A percentile compares a stretch with the other conserved stretches of the same genome.
Conservation (phyloP, 129 eudicot species). For the Saposhnikovia divaricata region DNA sequence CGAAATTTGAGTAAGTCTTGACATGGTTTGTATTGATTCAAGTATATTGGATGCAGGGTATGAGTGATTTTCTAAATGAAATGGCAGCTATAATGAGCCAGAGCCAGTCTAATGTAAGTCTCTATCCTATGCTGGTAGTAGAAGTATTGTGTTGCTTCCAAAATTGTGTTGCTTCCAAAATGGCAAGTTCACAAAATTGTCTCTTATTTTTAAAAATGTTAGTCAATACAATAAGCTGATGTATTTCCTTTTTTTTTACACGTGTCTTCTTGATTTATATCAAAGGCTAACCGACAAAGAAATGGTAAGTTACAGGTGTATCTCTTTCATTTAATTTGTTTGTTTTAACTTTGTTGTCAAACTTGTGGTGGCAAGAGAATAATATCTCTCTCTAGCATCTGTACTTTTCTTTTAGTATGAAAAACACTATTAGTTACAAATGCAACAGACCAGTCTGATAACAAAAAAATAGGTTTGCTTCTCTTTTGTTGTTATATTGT, state of each 20-base stretch:
- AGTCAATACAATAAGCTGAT: conserved; percentile 15
- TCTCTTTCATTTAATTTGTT: conserved; percentile 10
- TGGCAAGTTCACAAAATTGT: too few relatives aligned
- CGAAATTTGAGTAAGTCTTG: too few relatives aligned
- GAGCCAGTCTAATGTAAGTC: too few relatives aligned
- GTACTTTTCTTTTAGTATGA: not conserved
- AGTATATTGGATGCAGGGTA: too few relatives aligned
- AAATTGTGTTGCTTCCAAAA: too few relatives aligned
- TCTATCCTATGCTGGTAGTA: too few relatives aligned
- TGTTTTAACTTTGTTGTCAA: not conserved
- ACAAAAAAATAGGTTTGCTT: conserved; percentile 42
- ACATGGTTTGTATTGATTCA: too few relatives aligned
- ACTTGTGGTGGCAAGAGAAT: not conserved
- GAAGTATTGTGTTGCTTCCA: too few relatives aligned
- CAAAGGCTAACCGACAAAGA: conserved; percentile 77
- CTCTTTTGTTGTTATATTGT: too few relatives aligned
- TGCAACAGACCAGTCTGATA: conserved; percentile 14
- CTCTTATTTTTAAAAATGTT: not conserved
- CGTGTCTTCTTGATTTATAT: conserved; percentile 14
- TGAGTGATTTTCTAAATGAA: too few relatives aligned
- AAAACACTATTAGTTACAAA: not conserved
- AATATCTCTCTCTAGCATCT: not conserved
- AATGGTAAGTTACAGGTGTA: conserved; percentile 46
- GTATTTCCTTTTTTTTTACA: not conserved
- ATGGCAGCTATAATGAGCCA: too few relatives aligned